A percentile compares a stretch with the other conserved stretches of the same genome.
phyloP scores from a whole-genome alignment of 106 monocot genomes.

The Acorus calamus region DNA sequence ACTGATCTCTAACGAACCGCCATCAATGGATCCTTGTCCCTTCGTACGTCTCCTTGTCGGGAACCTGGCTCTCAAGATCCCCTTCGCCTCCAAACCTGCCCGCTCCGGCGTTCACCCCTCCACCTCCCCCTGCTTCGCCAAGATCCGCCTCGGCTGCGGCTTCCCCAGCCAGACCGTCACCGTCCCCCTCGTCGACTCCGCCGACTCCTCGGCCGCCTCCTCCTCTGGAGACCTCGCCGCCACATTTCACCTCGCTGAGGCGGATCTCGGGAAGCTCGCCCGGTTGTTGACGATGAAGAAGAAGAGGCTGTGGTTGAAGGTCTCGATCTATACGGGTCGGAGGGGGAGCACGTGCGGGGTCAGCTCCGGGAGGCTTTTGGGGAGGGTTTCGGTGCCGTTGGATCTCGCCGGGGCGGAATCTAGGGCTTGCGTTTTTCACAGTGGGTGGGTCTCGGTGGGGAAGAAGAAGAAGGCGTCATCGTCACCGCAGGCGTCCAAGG shows the following conservation, averaged over 20 bases:
- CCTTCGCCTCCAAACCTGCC: conserved; percentile 55
- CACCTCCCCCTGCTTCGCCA: conserved; percentile 67
- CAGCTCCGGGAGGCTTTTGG: conserved; percentile 63
- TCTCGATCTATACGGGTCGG: conserved; percentile 71
- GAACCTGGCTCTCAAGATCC: conserved; percentile 73
- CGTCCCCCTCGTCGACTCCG: conserved; percentile 35
- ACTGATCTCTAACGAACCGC: too few species aligned
- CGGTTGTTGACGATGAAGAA: conserved; percentile 27
- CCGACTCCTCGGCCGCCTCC: conserved; percentile 14
- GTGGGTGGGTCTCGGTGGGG: conserved; percentile 36
- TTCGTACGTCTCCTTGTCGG: conserved; percentile 82
- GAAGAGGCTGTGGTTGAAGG: conserved; percentile 20
- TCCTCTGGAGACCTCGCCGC: conserved; percentile 32
- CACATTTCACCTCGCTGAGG: conserved; percentile 42
- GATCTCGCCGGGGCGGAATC: conserved; percentile 48
- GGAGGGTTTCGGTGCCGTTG: conserved; percentile 52
- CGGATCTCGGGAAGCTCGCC: conserved; percentile 43
- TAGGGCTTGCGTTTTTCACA: conserved; percentile 37
- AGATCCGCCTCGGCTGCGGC: conserved; percentile 47
- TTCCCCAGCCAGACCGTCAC: conserved; percentile 39
- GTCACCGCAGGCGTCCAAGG: background rate
- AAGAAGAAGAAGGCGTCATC: background rate
- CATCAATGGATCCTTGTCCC: conserved; percentile 78
- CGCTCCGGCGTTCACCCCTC: conserved; percentile 81
- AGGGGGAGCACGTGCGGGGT: conserved; percentile 69